Base-by-base conservation (phyloP, 192 early-diverging fungal species). In the Rhizoclosmatium sp. region DNA sequence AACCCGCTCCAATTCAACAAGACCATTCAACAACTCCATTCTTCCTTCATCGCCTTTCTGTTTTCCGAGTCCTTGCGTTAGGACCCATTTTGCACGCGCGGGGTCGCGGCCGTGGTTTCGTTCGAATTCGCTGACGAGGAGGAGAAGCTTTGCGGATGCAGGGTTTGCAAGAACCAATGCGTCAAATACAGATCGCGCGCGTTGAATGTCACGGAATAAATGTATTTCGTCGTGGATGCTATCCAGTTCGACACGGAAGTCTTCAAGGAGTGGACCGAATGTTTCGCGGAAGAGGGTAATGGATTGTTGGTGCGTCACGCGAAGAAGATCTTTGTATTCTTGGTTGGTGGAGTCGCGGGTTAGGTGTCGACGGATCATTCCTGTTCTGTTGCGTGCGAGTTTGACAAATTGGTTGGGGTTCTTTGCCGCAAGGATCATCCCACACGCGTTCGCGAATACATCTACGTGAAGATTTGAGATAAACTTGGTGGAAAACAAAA, bases 121-220 rank as follows among this genome's bases (percentile, higher is more conserved):
- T 74, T 86, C 85, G 61, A 86, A 86, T 16, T 58, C 51, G 16
- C 65, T 64, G 7, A 67, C 69, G 62, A 78, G 78, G 44, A 84
- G 42, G 60, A 60, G 73, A 4, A 86, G 75, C 0, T 61, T 2
- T 0, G 68, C 23, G 21, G 42, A 54, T 1, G 12, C 16, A 3
- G 66, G 78, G 59, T 80, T 44, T 39, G 47, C 42, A 21, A 81
- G 74, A 9, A 76, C 60, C 21, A 84, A 31, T 3, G 54, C 39
- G 14, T 67, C 80, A 44, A 71, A 83, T 1, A 83, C n/a, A 3
- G 59, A 51, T 42, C 84, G 78, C 9, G 78, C 80, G 2, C 47
- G 21, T 42, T 10, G 58, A 48, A 81, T 23, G 44, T 85, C 78
- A 56, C 78, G 67, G 51, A 82, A 76, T 40, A 82, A 72, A 62